A percentile compares a stretch with the other conserved stretches of the same genome.
Conservation (phyloP, 1,139 yeast genomes). For the Taphrina wiesneri region DNA sequence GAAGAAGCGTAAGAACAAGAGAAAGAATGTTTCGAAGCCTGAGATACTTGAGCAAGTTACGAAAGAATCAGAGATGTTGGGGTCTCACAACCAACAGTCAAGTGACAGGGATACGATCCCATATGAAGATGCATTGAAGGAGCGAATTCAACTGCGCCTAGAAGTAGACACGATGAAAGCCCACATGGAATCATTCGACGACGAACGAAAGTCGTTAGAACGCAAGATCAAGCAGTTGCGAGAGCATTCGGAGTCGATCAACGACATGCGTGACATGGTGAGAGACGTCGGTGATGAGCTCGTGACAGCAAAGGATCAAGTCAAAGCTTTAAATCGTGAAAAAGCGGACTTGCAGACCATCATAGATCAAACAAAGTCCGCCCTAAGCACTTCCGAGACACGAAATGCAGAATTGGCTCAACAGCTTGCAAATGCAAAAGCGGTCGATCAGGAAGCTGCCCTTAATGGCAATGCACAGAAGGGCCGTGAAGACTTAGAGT, state of each 20-base stretch:
- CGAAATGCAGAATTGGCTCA: background rate
- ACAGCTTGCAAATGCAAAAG: constrained; percentile 1
- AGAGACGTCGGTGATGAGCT: constrained; percentile 73
- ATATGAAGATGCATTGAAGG: background rate
- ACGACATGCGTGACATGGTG: constrained; percentile 67
- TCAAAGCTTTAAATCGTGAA: constrained; percentile 40
- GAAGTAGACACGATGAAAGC: constrained; percentile 16
- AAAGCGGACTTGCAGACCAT: background rate
- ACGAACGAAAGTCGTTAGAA: background rate
- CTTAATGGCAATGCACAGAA: background rate
- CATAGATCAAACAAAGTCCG: background rate
- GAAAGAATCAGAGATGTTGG: constrained; percentile 12
- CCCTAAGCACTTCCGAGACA: background rate
- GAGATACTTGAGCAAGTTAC: constrained; percentile 21
- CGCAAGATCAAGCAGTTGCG: background rate
- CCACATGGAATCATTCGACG: constrained; percentile 13
- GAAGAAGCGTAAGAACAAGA: constrained; percentile 41
- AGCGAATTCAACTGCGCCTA: constrained; percentile 1
- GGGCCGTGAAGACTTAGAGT: constrained; percentile 38
- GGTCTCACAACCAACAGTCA: background rate
- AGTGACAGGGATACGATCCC: background rate
- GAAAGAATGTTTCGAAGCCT: constrained; percentile 31
- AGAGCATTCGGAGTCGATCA: constrained; percentile 53
- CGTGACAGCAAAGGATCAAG: constrained; percentile 56
- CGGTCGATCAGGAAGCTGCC: background rate